Evolutionary conservation across 768 basidiomycete species (phyloP).

Genomic region (Psilocybe cyanescens): DNA sequence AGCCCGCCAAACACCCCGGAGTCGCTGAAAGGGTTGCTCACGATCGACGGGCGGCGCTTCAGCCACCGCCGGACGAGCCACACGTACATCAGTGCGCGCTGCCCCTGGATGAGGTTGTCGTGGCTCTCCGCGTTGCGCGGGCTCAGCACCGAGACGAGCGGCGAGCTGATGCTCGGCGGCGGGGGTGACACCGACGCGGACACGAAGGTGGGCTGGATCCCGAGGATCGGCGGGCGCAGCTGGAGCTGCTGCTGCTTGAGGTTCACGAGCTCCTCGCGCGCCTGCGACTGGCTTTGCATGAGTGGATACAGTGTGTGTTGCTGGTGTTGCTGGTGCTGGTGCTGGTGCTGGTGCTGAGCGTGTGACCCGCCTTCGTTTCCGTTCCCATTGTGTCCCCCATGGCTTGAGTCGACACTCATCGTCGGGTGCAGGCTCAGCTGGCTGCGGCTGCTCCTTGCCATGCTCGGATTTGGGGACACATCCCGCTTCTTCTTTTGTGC

Average conservation of each 20-base stretch:
- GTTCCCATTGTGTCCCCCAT: not conserved
- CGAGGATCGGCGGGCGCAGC: conserved; percentile 52
- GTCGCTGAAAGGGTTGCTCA: conserved; percentile 33
- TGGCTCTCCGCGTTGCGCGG: conserved; percentile 24
- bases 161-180: conserved; percentile 27
- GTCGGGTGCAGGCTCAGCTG: conserved; percentile 21
- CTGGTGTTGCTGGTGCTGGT: not conserved
- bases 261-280: conserved; percentile 16
- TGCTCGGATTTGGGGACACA: conserved; percentile 24
- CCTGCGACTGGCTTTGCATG: conserved; percentile 16
- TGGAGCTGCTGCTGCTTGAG: conserved; percentile 32
- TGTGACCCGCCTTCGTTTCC: conserved; percentile 3
- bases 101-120: conserved; percentile 24
- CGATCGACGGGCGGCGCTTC: conserved; percentile 55
- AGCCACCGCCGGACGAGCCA: conserved; percentile 82
- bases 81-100: conserved; percentile 61
- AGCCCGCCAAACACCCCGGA: conserved; percentile 33
- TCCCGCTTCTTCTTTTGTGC: conserved; percentile 8
- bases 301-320: not conserved
- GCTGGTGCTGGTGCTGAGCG: conserved; percentile 1
- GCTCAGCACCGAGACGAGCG: conserved; percentile 22
- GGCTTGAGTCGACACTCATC: conserved; percentile 9
- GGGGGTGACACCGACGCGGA: conserved; percentile 40
- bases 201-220: conserved; percentile 68
- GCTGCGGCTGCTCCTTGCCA: conserved; percentile 23